Evolutionary conservation across 148 eudicot species (phyloP), one percentile per base, ranked within the genome.

Genomic region (Vaccinium myrtillus): DNA sequence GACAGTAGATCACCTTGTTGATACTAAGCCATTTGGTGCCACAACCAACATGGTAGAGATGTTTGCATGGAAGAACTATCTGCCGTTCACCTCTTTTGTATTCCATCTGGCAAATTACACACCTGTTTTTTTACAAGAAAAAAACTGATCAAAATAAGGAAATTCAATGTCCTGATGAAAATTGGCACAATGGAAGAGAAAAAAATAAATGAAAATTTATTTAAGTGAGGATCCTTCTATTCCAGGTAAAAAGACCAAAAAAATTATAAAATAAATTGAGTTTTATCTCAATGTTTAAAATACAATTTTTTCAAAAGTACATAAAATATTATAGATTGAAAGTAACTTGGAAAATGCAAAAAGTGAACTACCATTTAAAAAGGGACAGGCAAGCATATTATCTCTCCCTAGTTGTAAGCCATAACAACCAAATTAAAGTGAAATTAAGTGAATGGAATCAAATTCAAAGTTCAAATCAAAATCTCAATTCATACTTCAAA

Each of bases 41-140:
- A 84, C 99, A 97, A 56, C 83, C 89, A 79, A 88, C 84, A 84
- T 97, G 99, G 86, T 97, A 97, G 80, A 90, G 88, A 86, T 97
- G 99, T 81, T 95, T 97, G 89, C 99, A 97, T 13, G 99, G 99
- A 86, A 97, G 98, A 83, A 90, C 91, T 39, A 97, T 88, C 49
- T 86, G 90, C 75, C 90, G 91, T 59, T 93, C 94, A 84, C 94
- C 91, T 81, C 96, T 93, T 91, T 90, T 95, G 73, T 92, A 97
- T 85, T 95, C 95, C 99, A 97, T 97, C 90, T 97, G 99, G 87
- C 99, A 97, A 69, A 97, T 93, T 53, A 97, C 99, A 79, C 99
- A 97, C 92, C 99, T 96, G 92, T 80, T 36, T 27, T 63, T 54
- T 80, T 50, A 74, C 74, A 48, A 58, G 25, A 11, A 11, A 19